Evolutionary conservation across 192 early-diverging fungal genomes (phyloP).

Genomic region (Gaertneriomyces semiglobifer): DNA sequence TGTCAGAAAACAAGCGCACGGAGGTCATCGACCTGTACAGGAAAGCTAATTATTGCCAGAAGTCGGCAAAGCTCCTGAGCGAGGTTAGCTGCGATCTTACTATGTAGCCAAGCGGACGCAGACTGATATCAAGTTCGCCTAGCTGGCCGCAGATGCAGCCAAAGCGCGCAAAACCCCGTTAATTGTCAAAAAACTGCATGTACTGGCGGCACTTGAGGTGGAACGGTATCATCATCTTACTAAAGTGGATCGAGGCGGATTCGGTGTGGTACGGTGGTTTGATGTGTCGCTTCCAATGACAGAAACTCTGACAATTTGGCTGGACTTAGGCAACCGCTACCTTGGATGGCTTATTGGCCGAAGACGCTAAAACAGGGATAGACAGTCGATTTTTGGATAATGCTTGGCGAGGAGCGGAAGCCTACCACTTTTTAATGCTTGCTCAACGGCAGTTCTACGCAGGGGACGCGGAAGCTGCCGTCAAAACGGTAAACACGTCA

Average conservation of each 20-base stretch:
- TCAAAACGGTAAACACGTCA: conserved; percentile 41
- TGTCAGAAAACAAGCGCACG: conserved; percentile 30
- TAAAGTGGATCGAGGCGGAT: conserved; percentile 23
- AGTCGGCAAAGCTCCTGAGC: conserved; percentile 47
- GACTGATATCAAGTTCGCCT: neutral
- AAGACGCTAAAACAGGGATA: conserved; percentile 37
- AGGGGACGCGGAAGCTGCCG: conserved; percentile 43
- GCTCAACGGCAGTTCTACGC: conserved; percentile 56
- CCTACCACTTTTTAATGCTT: conserved; percentile 57
- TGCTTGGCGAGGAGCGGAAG: conserved; percentile 59
- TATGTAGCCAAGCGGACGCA: neutral
- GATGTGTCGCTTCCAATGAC: neutral
- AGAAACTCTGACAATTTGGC: neutral
- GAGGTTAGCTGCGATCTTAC: conserved; percentile 30
- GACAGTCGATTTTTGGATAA: conserved; percentile 46
- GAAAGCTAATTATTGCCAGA: conserved; percentile 54
- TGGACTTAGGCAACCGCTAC: conserved; percentile 34
- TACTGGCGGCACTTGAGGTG: conserved; percentile 57
- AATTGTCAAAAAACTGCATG: conserved; percentile 54
- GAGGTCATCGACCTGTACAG: conserved; percentile 55
- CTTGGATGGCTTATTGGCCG: conserved; percentile 46
- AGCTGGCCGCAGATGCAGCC: conserved; percentile 48
- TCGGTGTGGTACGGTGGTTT: conserved; percentile 23
- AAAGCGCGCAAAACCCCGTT: conserved; percentile 42
- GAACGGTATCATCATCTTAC: conserved; percentile 52